Percentiles rank a stretch among this genome's conserved stretches.
phyloP scores from a whole-genome alignment of 176 grass and related monocot genomes.

The Avena atlantica region DNA sequence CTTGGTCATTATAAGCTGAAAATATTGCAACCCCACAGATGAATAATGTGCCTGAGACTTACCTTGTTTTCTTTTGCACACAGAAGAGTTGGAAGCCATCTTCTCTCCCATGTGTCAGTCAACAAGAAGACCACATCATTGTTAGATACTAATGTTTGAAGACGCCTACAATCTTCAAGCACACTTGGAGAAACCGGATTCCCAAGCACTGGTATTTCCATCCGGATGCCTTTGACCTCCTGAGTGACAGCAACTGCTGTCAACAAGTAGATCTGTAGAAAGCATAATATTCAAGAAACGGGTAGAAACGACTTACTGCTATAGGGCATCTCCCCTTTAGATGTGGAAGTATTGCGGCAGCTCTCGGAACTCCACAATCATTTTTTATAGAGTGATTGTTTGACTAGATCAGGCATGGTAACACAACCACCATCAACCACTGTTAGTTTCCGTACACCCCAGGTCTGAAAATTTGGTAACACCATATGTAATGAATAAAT shows the following conservation, averaged over 20 bases:
- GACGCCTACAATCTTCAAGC: constrained; percentile 48
- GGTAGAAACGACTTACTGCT: constrained; percentile 52
- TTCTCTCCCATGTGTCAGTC: constrained; percentile 86
- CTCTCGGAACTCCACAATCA: constrained; percentile 84
- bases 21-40: constrained; percentile 18
- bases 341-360: constrained; percentile 68
- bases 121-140: constrained; percentile 87
- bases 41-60: constrained; percentile 29
- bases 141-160: constrained; percentile 69
- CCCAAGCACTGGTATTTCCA: constrained; percentile 76
- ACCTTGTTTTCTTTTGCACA: constrained; percentile 89
- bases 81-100: constrained; percentile 88
- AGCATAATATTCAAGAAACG: not conserved
- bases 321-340: constrained; percentile 83
- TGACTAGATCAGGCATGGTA: constrained; percentile 72
- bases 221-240: constrained; percentile 77
- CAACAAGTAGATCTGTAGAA: not conserved
- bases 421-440: constrained; percentile 72
- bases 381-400: constrained; percentile 87
- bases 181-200: constrained; percentile 62
- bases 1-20: constrained; percentile 12
- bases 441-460: constrained; percentile 89
- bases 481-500: constrained; percentile 22
- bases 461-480: constrained; percentile 63
- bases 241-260: constrained; percentile 43